Conservation (phyloP, 805 yeast species). For the Yarrowia sp. region DNA sequence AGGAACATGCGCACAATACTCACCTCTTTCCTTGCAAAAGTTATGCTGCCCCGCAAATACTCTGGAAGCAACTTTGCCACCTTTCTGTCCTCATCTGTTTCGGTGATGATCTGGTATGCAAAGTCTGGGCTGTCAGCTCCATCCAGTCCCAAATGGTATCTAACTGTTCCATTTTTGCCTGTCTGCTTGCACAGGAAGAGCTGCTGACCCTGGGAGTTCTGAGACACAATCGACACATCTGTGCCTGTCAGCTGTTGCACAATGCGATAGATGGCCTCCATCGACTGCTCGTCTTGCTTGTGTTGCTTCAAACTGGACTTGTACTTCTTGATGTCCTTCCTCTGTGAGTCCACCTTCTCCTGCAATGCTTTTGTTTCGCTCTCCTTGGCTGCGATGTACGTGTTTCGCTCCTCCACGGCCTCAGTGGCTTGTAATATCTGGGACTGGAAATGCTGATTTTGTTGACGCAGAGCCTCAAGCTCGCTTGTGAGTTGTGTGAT, state of each 20-base stretch:
- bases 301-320: slow-evolving; percentile 23
- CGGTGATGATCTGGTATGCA: slow-evolving; percentile 14
- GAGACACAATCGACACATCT: slow-evolving; percentile 21
- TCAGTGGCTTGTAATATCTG: background rate
- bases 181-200: slow-evolving; percentile 28
- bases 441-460: slow-evolving; percentile 11
- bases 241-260: slow-evolving; percentile 16
- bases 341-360: slow-evolving; percentile 10
- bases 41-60: slow-evolving; percentile 14
- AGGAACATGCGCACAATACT: background rate
- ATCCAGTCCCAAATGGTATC: slow-evolving; percentile 21
- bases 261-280: slow-evolving; percentile 12
- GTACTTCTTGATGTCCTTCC: slow-evolving; percentile 24
- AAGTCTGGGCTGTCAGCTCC: slow-evolving; percentile 4
- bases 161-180: slow-evolving; percentile 15
- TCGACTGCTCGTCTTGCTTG: slow-evolving; percentile 6
- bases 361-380: background rate
- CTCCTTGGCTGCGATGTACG: slow-evolving; percentile 1
- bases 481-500: slow-evolving; percentile 5
- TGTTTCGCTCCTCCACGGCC: slow-evolving; percentile 22
- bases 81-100: slow-evolving; percentile 11
- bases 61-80: slow-evolving; percentile 4
- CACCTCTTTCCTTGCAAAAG: slow-evolving; percentile 30
- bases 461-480: slow-evolving; percentile 4
- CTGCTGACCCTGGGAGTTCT: slow-evolving; percentile 16